Conservation (phyloP, 495 filamentous ascomycete species). For the Hypoxylon crocopeplum region DNA sequence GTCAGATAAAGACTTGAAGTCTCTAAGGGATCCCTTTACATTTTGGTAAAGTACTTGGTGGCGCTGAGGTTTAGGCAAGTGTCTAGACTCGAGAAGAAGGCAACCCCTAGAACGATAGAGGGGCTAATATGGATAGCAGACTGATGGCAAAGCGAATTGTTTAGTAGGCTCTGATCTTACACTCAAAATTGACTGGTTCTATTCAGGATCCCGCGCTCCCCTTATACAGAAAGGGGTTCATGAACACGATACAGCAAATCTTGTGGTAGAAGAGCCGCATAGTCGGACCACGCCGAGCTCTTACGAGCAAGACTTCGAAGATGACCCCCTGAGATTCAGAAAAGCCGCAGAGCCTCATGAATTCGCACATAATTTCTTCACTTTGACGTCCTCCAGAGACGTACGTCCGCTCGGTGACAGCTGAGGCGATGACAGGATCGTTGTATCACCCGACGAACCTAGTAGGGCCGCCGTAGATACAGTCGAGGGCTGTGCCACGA, state of each 20-base stretch:
- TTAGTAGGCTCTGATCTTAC: conserved; percentile 2
- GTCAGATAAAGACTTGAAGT: background rate
- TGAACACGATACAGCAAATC: background rate
- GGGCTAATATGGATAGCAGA: background rate
- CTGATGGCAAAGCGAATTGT: background rate
- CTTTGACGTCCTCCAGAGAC: conserved; percentile 8
- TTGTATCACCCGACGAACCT: conserved; percentile 23
- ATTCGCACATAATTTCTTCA: background rate
- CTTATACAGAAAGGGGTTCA: conserved; percentile 19
- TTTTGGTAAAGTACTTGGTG: background rate
- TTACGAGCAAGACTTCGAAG: background rate
- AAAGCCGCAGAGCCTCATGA: conserved; percentile 25
- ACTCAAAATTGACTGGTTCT: conserved; percentile 5
- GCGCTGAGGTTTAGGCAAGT: background rate
- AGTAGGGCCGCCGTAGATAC: conserved; percentile 5
- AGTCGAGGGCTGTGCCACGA: conserved; percentile 18
- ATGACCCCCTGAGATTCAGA: background rate
- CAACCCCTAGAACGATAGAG: background rate
- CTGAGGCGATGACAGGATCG: conserved; percentile 33
- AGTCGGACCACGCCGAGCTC: background rate
- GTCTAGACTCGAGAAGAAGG: background rate
- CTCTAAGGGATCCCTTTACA: conserved; percentile 3
- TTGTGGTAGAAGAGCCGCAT: conserved; percentile 1
- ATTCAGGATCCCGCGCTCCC: conserved; percentile 3
- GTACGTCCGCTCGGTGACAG: conserved; percentile 24